phyloP scores from a whole-genome alignment of 768 basidiomycete genomes.

The Phaeotremella fagi region DNA sequence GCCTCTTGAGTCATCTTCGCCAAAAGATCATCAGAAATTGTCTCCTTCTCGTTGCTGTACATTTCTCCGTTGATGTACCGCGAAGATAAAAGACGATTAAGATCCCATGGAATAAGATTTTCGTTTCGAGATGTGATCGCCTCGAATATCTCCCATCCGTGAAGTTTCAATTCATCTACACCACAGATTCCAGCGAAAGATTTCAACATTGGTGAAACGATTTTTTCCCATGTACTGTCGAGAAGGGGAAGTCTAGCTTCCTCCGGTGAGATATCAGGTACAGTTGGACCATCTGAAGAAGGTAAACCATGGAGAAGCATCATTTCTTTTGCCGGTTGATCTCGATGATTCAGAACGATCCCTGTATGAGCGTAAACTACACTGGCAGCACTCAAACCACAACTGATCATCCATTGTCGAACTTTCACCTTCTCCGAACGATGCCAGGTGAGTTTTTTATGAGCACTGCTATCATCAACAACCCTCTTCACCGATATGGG shows the following conservation, averaged over 20 bases:
- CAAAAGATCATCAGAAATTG: conserved; percentile 15
- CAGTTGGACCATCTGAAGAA: conserved; percentile 21
- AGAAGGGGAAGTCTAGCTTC: conserved; percentile 18
- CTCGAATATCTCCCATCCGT: conserved; percentile 34
- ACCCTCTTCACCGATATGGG: not conserved
- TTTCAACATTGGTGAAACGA: conserved; percentile 60
- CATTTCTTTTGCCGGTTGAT: conserved; percentile 29
- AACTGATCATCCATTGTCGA: conserved; percentile 29
- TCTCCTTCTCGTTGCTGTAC: conserved; percentile 18
- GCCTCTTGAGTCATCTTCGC: conserved; percentile 20
- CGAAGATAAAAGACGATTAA: conserved; percentile 29
- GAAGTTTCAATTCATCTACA: conserved; percentile 30
- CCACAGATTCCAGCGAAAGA: conserved; percentile 50
- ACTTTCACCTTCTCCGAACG: conserved; percentile 29
- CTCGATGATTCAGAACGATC: conserved; percentile 27
- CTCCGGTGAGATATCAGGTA: conserved; percentile 10
- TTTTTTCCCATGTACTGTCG: conserved; percentile 45
- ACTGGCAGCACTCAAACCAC: conserved; percentile 17
- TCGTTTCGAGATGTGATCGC: conserved; percentile 27
- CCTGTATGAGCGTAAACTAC: conserved; percentile 39
- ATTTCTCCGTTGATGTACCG: conserved; percentile 33
- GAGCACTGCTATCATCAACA: not conserved
- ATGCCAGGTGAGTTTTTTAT: conserved; percentile 19
- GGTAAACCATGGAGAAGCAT: conserved; percentile 18
- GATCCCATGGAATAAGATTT: conserved; percentile 10